phyloP scores from a whole-genome alignment of 768 basidiomycete genomes.

The Collybia sp. region DNA sequence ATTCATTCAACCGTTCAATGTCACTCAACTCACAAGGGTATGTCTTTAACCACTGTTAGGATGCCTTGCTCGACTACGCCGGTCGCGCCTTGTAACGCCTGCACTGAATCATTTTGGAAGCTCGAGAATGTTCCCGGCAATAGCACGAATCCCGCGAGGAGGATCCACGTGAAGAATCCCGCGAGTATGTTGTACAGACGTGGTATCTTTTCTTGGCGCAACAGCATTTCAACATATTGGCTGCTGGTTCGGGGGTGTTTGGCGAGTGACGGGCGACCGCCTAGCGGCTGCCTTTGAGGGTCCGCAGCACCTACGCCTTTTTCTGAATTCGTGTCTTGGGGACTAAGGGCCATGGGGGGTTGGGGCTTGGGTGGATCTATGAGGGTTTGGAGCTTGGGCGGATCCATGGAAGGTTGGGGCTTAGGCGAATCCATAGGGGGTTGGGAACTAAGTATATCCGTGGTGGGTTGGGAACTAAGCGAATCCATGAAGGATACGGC shows the following conservation, averaged over 20 bases:
- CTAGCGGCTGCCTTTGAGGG: no score
- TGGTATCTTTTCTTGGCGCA: conserved; percentile 55
- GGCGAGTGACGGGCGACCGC: no score
- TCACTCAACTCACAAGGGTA: conserved; percentile 33
- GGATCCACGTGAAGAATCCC: conserved; percentile 58
- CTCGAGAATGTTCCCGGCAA: conserved; percentile 61
- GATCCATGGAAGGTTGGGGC: no score
- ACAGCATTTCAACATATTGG: conserved; percentile 56
- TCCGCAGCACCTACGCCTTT: no score
- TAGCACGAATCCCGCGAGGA: conserved; percentile 57
- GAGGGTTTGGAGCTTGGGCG: no score
- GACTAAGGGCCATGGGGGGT: no score
- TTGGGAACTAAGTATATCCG: no score
- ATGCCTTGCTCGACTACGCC: conserved; percentile 25
- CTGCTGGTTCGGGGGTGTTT: conserved; percentile 33
- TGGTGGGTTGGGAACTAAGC: no score
- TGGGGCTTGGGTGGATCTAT: no score
- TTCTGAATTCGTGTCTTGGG: no score
- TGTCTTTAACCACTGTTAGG: conserved; percentile 31
- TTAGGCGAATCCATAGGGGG: no score
- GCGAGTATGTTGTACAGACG: conserved; percentile 41
- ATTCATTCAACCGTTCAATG: not conserved
- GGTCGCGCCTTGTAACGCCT: conserved; percentile 1
- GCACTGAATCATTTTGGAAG: conserved; percentile 25
- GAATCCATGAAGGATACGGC: no score